A percentile compares a stretch with the other conserved stretches of the same genome.
phyloP scores from a whole-genome alignment of 805 yeast genomes.

The Vanderwaltozyma verrucispora region DNA sequence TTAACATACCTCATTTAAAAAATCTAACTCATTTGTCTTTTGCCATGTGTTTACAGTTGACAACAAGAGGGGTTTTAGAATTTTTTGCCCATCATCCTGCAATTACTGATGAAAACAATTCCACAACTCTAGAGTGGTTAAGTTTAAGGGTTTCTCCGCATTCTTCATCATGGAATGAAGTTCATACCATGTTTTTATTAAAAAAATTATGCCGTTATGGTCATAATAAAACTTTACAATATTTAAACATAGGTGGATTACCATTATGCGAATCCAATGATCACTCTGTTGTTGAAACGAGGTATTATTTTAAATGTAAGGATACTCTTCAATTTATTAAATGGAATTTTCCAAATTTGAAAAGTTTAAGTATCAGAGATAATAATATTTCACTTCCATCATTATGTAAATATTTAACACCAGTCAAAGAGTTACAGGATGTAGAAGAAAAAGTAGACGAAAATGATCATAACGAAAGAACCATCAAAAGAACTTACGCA shows the following conservation, averaged over 20 bases:
- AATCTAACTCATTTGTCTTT: conserved; percentile 65
- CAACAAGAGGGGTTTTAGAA: conserved; percentile 60
- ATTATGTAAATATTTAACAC: conserved; percentile 28
- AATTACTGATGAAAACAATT: conserved; percentile 28
- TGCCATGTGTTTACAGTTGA: conserved; percentile 53
- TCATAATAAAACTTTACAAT: conserved; percentile 28
- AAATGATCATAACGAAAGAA: too few species aligned
- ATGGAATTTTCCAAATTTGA: conserved; percentile 31
- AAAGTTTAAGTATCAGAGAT: conserved; percentile 29
- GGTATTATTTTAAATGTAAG: conserved; percentile 22
- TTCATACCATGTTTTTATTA: conserved; percentile 38
- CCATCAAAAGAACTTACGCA: too few species aligned
- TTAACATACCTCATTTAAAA: conserved; percentile 44
- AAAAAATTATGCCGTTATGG: conserved; percentile 31
- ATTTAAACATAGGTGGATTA: conserved; percentile 56
- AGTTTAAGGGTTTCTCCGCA: conserved; percentile 54
- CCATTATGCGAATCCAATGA: conserved; percentile 36
- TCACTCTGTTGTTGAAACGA: conserved; percentile 11
- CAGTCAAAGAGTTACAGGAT: conserved; percentile 3
- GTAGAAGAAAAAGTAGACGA: not conserved
- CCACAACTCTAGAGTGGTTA: conserved; percentile 50
- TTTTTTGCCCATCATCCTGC: conserved; percentile 68
- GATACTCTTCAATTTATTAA: conserved; percentile 32
- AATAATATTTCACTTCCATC: conserved; percentile 27
- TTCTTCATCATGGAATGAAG: conserved; percentile 45